Evolutionary conservation across 768 basidiomycete species (phyloP).

Genomic region (Hericium rajendrae): DNA sequence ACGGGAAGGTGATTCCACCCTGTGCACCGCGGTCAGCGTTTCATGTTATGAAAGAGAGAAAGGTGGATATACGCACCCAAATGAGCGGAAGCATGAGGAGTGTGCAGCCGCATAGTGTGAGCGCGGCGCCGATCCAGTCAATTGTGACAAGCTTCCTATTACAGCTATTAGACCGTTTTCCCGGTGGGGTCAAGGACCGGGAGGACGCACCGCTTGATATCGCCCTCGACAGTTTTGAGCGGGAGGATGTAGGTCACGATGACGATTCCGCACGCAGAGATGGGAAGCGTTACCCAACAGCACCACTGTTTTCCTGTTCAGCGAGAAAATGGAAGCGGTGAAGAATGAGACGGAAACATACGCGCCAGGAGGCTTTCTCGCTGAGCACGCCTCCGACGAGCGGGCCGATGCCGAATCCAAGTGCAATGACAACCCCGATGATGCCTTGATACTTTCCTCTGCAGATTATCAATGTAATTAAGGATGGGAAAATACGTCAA

Average conservation of each 20-base stretch:
- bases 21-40: neutral
- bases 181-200: too few relatives aligned
- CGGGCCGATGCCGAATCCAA: slow-evolving; percentile 60
- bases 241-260: slow-evolving; percentile 58
- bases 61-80: slow-evolving; percentile 49
- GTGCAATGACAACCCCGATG: slow-evolving; percentile 47
- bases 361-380: slow-evolving; percentile 54
- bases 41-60: slow-evolving; percentile 16
- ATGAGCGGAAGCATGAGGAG: slow-evolving; percentile 62
- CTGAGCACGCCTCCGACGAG: slow-evolving; percentile 57
- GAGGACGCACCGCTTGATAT: slow-evolving; percentile 34
- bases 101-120: slow-evolving; percentile 53
- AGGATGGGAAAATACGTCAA: too few relatives aligned
- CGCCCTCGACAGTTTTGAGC: slow-evolving; percentile 56
- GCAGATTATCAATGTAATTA: neutral
- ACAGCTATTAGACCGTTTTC: neutral
- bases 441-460: slow-evolving; percentile 76
- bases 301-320: slow-evolving; percentile 43
- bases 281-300: slow-evolving; percentile 63
- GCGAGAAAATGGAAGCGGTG: neutral
- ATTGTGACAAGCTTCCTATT: slow-evolving; percentile 51
- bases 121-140: slow-evolving; percentile 50
- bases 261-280: slow-evolving; percentile 41
- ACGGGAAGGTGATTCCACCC: neutral
- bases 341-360: slow-evolving; percentile 12